Conservation (phyloP, 2,329 filamentous ascomycete genomes). For the Fusarium brachygibbosum region DNA sequence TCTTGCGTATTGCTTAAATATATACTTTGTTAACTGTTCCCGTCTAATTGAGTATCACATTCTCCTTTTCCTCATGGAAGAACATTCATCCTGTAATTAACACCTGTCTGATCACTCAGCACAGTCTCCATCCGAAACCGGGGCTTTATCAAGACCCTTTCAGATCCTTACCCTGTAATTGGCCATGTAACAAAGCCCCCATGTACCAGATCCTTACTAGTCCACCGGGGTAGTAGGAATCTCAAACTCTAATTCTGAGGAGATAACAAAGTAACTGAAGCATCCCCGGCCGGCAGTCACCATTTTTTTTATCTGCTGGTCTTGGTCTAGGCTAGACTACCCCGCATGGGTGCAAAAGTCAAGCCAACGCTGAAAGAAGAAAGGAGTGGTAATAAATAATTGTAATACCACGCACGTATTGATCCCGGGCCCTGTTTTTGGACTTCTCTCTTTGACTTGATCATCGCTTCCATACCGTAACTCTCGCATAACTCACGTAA, state of each 20-base stretch:
- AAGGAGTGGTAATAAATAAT: slow-evolving; percentile 2
- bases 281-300: no score
- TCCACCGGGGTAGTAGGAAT: not conserved
- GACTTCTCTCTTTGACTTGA: not conserved
- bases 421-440: not conserved
- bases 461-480: no score
- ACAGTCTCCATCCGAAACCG: not conserved
- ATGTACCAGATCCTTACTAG: not conserved
- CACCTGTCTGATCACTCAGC: no score
- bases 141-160: not conserved
- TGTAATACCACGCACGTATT: not conserved
- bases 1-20: no score
- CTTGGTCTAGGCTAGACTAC: slow-evolving; percentile 23
- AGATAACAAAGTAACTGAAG: no score
- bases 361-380: slow-evolving; percentile 1
- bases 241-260: not conserved
- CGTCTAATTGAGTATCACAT: no score
- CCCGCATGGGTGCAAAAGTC: slow-evolving; percentile 22
- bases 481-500: no score
- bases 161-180: not conserved
- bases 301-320: not conserved
- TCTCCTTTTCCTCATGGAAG: no score
- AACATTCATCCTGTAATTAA: no score
- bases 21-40: no score
- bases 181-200: not conserved